Evolutionary conservation across 1,284 basidiomycete species (phyloP).

Genomic region (Naganishia cerealis): DNA sequence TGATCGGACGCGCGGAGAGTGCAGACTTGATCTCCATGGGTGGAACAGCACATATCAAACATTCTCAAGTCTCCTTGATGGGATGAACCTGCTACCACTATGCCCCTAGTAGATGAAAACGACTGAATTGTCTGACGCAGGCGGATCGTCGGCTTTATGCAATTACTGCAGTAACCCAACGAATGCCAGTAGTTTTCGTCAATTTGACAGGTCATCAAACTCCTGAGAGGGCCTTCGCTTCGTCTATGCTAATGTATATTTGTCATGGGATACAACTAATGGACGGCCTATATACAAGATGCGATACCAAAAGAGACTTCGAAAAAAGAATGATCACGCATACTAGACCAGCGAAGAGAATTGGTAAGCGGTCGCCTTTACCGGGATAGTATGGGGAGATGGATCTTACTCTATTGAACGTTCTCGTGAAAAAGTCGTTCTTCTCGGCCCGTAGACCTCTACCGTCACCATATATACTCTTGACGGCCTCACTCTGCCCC

Average conservation of each 20-base stretch:
- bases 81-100: too few species aligned
- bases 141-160: too few species aligned
- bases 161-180: too few species aligned
- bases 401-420: conserved; percentile 52
- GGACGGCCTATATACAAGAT: not conserved
- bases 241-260: not conserved
- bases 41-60: not conserved
- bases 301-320: not conserved
- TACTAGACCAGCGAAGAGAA: not conserved
- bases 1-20: not conserved
- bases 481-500: conserved; percentile 54
- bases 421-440: conserved; percentile 54
- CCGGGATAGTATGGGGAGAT: not conserved
- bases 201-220: not conserved
- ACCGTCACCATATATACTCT: conserved; percentile 46
- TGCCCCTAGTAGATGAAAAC: too few species aligned
- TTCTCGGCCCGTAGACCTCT: conserved; percentile 41
- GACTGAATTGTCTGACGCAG: too few species aligned
- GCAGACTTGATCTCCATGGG: not conserved
- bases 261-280: conserved; percentile 4
- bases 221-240: not conserved
- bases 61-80: too few species aligned
- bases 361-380: not conserved
- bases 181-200: too few species aligned
- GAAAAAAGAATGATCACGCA: not conserved